Base-by-base conservation (phyloP, 2,329 filamentous ascomycete species). In the Hansfordia pulvinata region DNA sequence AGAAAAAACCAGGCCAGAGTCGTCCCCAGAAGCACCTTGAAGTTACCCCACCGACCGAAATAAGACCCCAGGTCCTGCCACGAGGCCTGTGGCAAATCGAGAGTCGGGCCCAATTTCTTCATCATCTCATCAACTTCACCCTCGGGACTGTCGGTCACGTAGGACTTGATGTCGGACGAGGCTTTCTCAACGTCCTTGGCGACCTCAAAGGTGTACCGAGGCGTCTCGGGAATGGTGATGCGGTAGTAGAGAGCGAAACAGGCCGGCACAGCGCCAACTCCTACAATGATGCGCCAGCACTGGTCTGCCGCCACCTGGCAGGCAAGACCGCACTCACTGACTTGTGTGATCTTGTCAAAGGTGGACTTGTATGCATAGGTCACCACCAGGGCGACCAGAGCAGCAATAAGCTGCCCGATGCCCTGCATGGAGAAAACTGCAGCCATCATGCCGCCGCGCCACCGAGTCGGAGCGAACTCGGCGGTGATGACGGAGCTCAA, bases 361-460 rank as follows among this genome's bases (percentile, higher is more conserved):
- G 60, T 53, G 11, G 47, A 43, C 39, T 71, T 73, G 53, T 81
- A 83, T 3, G 65, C 69, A 10, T 63, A 54, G 1, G 74, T 76
- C 19, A 74, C 76, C 28, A 84, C 67, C 18, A 88, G 56, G 9
- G 78, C 71, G 12, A 86, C 64, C 5, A 85, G 56, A 15, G 77
- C 76, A 9, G 77, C 76, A 12, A 62, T 59, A 27, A 88, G 70
- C 43, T 88, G 80, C n/a, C 82, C 81, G 15, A 85, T 60, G 25
- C 80, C 80, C 43, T 90, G 82, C 79, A 86, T 86, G 19, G 78
- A 79, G 44, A 90, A 90, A 25, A 88, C 80, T 10, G 77, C 67
- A 8, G 75, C 78, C 61, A 90, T 80, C 76, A 90, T 88, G 31
- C 75, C 78, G 34, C 80, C 82, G 40, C 82, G 66, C 72, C 79